Base-by-base conservation (phyloP, 176 grass and related monocot species). In the Triticum monococcum region DNA sequence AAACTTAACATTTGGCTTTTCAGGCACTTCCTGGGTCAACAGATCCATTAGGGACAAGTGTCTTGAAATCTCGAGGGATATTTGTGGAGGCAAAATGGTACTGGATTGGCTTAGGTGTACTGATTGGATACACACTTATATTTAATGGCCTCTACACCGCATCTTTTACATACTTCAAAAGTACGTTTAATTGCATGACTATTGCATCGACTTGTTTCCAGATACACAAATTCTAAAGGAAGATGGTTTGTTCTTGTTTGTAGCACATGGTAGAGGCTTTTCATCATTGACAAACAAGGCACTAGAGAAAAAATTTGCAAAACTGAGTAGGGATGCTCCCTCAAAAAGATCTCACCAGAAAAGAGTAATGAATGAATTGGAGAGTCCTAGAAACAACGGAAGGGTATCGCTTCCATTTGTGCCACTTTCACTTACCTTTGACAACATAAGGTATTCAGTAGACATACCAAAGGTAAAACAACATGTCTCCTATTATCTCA, bases 11-110 rank as follows among this genome's bases (percentile, higher is more conserved):
- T 77, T 35, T 76, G 50, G 1, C 24, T 77, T 85, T 82, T 24
- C 50, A 92, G 90, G 20, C 86, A 59, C 28, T 87, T 83, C 65
- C 48, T 48, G 79, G 83, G 31, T 75, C 79, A 5, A 90, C 37
- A 25, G 86, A 89, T 32, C 28, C 89, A 64, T 83, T 94, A 56
- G 92, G 89, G 23, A 72, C 74, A 35, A 61, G 45, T 30, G 28
- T 94, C 13, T 81, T 94, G 72, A 72, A 89, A 78, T 67, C 66
- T 68, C 87, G 84, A 7, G 84, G 89, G 22, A 50, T 94, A 28
- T 87, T 94, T 88, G 60, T 86, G 43, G 65, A 91, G 23, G 64
- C 81, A 48, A 94, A 81, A 33, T 94, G 89, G 92, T 94, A 87
- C 32, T 89, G 89, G 92, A 91, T 91, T 45, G 87, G 92, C 16